These are phyloP conservation scores for Peronosclerospora sorghi DNA, from an alignment of 352 stramenopile genomes.

Conservation along the genomic window DNA sequence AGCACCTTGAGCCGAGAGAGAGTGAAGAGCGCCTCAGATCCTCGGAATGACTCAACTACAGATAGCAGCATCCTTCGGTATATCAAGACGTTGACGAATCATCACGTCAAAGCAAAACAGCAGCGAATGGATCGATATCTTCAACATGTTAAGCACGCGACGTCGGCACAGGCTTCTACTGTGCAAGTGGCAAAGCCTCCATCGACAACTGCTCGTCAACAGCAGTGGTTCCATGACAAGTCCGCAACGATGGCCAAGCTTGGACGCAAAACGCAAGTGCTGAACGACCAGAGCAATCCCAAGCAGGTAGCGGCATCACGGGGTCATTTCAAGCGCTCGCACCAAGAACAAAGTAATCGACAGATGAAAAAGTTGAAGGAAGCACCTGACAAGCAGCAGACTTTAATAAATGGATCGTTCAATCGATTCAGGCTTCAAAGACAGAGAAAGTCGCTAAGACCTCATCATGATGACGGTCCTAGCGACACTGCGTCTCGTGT, in stretches of 20 bases:
- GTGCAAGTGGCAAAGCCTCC: not conserved
- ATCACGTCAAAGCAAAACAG: conserved; percentile 35
- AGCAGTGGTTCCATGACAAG: not conserved
- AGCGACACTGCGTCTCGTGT: not conserved
- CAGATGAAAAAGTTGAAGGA: conserved; percentile 7
- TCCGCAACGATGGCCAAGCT: not conserved
- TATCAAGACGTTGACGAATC: conserved; percentile 39
- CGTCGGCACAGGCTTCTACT: not conserved
- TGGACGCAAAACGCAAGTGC: not conserved
- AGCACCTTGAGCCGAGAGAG: not conserved
- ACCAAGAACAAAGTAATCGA: not conserved
- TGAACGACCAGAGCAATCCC: not conserved
- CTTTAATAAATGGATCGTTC: not conserved
- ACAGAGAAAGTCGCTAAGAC: not conserved
- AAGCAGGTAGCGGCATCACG: not conserved
- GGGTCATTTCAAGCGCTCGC: conserved; percentile 4
- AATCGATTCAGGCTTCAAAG: conserved; percentile 13
- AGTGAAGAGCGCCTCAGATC: not conserved
- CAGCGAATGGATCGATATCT: conserved; percentile 33
- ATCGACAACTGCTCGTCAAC: not conserved
- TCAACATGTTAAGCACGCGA: conserved; percentile 13
- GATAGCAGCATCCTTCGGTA: conserved; percentile 32
- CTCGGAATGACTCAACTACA: not conserved
- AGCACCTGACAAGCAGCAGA: conserved; percentile 1
- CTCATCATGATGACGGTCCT: not conserved